These are phyloP conservation scores for Mycena crocata DNA, from an alignment of 768 basidiomycete species.

Conservation along the genomic window DNA sequence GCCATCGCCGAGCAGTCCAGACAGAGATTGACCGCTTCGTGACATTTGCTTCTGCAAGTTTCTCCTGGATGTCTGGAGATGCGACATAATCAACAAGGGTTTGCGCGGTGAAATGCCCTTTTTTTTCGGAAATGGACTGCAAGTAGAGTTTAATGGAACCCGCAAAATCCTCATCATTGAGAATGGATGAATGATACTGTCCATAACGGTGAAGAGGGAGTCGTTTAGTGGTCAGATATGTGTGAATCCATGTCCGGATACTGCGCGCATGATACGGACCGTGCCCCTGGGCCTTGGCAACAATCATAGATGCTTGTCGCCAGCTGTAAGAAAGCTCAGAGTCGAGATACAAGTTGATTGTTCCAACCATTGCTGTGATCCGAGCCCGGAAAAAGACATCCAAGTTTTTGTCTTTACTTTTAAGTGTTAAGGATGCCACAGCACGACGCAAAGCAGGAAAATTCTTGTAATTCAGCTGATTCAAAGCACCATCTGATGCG, in stretches of 20 bases:
- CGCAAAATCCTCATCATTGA: slow-evolving; percentile 48
- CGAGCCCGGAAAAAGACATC: slow-evolving; percentile 43
- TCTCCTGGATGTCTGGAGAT: slow-evolving; percentile 37
- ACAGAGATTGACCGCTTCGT: slow-evolving; percentile 32
- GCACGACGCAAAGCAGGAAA: slow-evolving; percentile 29
- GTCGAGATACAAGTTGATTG: slow-evolving; percentile 50
- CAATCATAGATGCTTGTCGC: slow-evolving; percentile 45
- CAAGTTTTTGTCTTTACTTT: slow-evolving; percentile 42
- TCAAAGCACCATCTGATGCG: slow-evolving; percentile 1
- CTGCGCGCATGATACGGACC: slow-evolving; percentile 42
- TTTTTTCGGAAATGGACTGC: slow-evolving; percentile 35
- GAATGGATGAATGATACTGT: slow-evolving; percentile 33
- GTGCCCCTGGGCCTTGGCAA: slow-evolving; percentile 40
- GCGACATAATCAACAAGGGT: slow-evolving; percentile 47
- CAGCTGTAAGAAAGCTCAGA: slow-evolving; percentile 43
- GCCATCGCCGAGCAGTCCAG: slow-evolving; percentile 45
- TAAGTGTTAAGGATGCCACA: slow-evolving; percentile 3
- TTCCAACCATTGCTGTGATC: slow-evolving; percentile 45
- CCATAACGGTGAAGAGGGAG: slow-evolving; percentile 44
- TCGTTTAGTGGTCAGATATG: slow-evolving; percentile 33
- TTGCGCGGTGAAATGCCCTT: slow-evolving; percentile 40
- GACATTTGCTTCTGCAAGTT: slow-evolving; percentile 21
- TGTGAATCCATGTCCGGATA: slow-evolving; percentile 46
- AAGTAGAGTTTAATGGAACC: slow-evolving; percentile 43
- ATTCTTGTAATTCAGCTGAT: slow-evolving; percentile 19